A percentile compares a stretch with the other conserved stretches of the same genome.
phyloP scores from a whole-genome alignment of 345 rosid species.

The Lenwebbia sp. region DNA sequence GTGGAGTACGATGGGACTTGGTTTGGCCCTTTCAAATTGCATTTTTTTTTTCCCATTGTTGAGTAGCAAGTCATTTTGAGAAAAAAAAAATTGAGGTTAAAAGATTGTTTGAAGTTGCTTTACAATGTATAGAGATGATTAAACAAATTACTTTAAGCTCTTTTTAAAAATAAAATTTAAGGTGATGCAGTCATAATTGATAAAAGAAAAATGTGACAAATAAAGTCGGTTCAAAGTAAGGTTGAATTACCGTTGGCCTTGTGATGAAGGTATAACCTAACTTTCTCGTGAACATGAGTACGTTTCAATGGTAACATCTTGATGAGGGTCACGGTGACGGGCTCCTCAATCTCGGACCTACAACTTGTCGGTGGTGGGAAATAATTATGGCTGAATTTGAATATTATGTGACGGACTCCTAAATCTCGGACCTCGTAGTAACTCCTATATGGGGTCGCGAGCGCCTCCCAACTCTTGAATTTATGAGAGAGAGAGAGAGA shows the following conservation, averaged over 20 bases:
- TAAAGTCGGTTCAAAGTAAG: not conserved
- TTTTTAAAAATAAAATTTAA: not conserved
- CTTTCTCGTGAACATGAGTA: not conserved
- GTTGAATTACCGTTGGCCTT: not conserved
- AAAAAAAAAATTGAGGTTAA: not conserved
- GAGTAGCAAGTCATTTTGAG: not conserved
- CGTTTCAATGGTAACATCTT: not conserved
- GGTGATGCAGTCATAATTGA: not conserved
- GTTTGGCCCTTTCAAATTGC: not conserved
- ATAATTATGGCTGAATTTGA: not conserved
- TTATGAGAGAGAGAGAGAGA: not conserved
- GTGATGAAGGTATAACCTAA: not conserved
- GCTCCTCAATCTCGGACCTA: not conserved
- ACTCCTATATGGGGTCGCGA: not conserved
- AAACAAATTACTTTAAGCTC: not conserved
- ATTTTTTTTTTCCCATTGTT: not conserved
- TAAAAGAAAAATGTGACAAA: too few species aligned
- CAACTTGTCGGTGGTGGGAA: not conserved
- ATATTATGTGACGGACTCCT: not conserved
- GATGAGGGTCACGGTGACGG: accelerated
- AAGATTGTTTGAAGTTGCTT: not conserved
- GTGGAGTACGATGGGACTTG: not conserved
- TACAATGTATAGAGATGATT: not conserved
- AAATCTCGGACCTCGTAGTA: not conserved
- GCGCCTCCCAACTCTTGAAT: not conserved